Conservation (phyloP, 1,284 basidiomycete genomes). For the Cryptococcus sp. region DNA sequence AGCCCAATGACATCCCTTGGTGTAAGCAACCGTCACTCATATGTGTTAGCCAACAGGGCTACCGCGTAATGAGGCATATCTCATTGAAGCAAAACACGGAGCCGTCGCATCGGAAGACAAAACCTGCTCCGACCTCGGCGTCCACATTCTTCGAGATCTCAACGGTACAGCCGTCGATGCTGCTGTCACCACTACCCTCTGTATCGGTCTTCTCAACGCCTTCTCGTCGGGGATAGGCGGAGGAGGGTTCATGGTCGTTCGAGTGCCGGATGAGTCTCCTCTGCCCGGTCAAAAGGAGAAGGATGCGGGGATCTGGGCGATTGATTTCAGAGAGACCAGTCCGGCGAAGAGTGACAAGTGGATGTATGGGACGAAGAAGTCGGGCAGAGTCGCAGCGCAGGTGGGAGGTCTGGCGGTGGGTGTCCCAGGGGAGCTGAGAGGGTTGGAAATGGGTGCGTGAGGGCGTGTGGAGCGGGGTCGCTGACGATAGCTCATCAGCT, state of each 20-base stretch:
- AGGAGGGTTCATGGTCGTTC: slow-evolving; percentile 85
- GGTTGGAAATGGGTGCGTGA: slow-evolving; percentile 54
- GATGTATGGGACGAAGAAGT: slow-evolving; percentile 64
- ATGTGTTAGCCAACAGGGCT: slow-evolving; percentile 38
- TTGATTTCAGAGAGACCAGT: slow-evolving; percentile 86
- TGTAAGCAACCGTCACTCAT: neutral
- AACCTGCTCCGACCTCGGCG: slow-evolving; percentile 75
- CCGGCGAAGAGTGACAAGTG: slow-evolving; percentile 63
- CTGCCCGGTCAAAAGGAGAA: slow-evolving; percentile 5
- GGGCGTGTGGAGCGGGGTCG: neutral
- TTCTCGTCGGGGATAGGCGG: slow-evolving; percentile 82
- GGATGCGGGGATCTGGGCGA: slow-evolving; percentile 48
- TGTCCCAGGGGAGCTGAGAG: slow-evolving; percentile 80
- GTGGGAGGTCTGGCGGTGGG: slow-evolving; percentile 76
- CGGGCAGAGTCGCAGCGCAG: slow-evolving; percentile 64
- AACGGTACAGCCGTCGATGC: slow-evolving; percentile 91
- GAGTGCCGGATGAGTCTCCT: slow-evolving; percentile 54
- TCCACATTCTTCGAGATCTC: slow-evolving; percentile 60
- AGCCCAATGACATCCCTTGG: neutral
- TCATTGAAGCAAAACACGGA: slow-evolving; percentile 65
- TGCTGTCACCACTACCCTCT: slow-evolving; percentile 71
- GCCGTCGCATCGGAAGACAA: slow-evolving; percentile 83
- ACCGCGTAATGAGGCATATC: slow-evolving; percentile 63
- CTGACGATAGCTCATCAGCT: slow-evolving; percentile 32
- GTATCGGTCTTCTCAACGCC: slow-evolving; percentile 80